Evolutionary conservation across 331 rosid genomes (phyloP).

Genomic region (Pyrus hybrid): DNA sequence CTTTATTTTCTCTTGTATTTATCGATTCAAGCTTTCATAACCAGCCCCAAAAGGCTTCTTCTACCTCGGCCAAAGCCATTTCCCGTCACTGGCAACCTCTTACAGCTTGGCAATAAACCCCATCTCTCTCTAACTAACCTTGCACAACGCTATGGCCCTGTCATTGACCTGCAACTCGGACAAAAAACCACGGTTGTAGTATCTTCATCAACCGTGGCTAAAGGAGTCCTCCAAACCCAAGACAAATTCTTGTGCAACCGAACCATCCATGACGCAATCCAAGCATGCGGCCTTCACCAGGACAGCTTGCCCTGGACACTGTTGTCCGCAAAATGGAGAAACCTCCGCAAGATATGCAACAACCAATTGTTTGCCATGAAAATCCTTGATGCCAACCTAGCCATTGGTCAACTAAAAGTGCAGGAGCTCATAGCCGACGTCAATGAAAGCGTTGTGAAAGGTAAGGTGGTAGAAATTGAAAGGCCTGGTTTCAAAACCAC

Average conservation of each 20-base stretch:
- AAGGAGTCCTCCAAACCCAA: conserved; percentile 22
- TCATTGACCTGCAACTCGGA: conserved; percentile 27
- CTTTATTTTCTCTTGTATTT: too few relatives aligned
- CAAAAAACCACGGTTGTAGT: conserved; percentile 20
- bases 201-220: conserved; percentile 37
- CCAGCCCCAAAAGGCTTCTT: background rate
- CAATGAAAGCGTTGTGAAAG: background rate
- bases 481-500: conserved; percentile 12
- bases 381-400: conserved; percentile 18
- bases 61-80: conserved; percentile 5
- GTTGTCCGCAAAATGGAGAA: background rate
- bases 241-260: conserved; percentile 23
- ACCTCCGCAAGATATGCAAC: conserved; percentile 1
- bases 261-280: background rate
- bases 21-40: too few relatives aligned
- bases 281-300: background rate
- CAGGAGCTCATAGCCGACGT: conserved; percentile 20
- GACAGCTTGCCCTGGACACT: background rate
- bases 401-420: conserved; percentile 25
- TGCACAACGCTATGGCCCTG: conserved; percentile 20
- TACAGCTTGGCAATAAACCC: conserved; percentile 31
- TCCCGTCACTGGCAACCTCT: conserved; percentile 29
- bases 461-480: conserved; percentile 26
- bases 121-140: conserved; percentile 33
- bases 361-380: conserved; percentile 6